phyloP scores from a whole-genome alignment of 1,139 yeast species.

The Geotrichum armillariae region DNA sequence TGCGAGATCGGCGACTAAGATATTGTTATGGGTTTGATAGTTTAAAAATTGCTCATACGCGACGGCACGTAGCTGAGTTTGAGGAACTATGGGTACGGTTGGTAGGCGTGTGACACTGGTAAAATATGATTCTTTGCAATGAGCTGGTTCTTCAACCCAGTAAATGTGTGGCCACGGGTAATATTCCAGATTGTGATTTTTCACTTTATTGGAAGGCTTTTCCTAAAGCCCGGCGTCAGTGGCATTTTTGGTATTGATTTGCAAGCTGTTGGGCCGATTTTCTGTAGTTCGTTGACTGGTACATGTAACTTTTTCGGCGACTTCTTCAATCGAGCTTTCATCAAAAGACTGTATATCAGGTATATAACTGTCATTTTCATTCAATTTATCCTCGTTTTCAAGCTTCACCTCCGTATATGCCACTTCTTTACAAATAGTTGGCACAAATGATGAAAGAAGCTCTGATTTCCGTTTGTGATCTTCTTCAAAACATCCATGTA shows the following conservation, averaged over 20 bases:
- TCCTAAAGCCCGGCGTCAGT: conserved; percentile 6
- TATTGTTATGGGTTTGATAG: conserved; percentile 1
- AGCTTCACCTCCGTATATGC: not conserved
- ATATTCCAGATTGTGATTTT: conserved; percentile 2
- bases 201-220: not conserved
- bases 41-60: not conserved
- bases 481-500: conserved; percentile 1
- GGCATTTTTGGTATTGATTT: no score
- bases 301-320: not conserved
- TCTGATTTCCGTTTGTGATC: not conserved
- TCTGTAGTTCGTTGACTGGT: no score
- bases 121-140: conserved; percentile 7
- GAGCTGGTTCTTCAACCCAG: conserved; percentile 5
- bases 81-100: not conserved
- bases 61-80: not conserved
- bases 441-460: not conserved
- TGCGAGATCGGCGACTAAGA: not conserved
- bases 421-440: not conserved
- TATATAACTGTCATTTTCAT: no score
- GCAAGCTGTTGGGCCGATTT: no score
- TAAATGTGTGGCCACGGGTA: conserved; percentile 9
- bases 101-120: not conserved
- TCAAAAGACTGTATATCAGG: not conserved
- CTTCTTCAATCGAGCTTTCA: not conserved
- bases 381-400: not conserved